Evolutionary conservation across 148 eudicot genomes (phyloP).

Genomic region (Spergularia marina): DNA sequence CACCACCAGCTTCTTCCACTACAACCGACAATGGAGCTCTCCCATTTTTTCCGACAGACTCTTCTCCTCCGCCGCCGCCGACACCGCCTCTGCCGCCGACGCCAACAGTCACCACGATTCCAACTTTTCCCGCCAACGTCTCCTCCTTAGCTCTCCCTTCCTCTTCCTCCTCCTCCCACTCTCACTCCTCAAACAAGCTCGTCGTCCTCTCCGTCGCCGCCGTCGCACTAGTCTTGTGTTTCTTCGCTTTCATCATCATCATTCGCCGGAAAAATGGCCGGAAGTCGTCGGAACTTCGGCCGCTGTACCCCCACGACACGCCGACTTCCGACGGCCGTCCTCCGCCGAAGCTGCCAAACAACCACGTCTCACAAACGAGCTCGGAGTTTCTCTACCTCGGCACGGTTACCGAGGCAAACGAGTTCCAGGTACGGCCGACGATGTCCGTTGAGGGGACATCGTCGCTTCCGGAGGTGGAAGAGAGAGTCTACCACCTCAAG

Average conservation of each 20-base stretch:
- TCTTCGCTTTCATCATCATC: constrained; percentile 33
- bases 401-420: constrained; percentile 34
- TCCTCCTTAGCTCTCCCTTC: constrained; percentile 68
- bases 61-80: constrained; percentile 37
- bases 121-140: constrained; percentile 83
- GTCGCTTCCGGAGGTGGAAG: not conserved
- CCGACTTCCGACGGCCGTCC: constrained; percentile 39
- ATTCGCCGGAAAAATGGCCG: constrained; percentile 19
- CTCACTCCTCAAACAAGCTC: constrained; percentile 42
- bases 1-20: constrained; percentile 9
- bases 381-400: constrained; percentile 67
- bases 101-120: constrained; percentile 27
- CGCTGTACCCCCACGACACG: constrained; percentile 30
- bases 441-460: constrained; percentile 18
- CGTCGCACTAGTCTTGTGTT: constrained; percentile 34
- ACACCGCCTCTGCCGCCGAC: constrained; percentile 30
- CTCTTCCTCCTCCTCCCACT: constrained; percentile 34
- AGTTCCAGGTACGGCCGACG: constrained; percentile 19
- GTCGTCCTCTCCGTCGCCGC: constrained; percentile 37
- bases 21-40: constrained; percentile 1
- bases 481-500: constrained; percentile 21
- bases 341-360: constrained; percentile 22
- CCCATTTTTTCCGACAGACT: constrained; percentile 43
- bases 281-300: not conserved
- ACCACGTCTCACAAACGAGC: constrained; percentile 31